phyloP scores from a whole-genome alignment of 768 basidiomycete genomes.

The Kondoa malvinella region DNA sequence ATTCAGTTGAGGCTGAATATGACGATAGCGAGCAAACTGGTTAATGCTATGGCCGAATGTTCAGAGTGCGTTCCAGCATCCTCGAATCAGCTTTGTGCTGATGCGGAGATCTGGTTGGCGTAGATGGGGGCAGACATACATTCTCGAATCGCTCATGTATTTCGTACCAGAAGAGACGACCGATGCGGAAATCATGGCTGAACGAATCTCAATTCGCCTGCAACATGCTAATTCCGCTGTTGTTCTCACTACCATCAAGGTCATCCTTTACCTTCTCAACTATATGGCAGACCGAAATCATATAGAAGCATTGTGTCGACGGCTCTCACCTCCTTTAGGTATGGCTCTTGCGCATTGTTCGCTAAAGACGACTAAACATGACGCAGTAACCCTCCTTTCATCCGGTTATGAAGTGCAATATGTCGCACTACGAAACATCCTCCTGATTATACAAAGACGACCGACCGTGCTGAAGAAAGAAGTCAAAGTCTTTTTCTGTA shows the following conservation, averaged over 20 bases:
- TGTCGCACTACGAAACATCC: constrained; percentile 86
- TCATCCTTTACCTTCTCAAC: constrained; percentile 90
- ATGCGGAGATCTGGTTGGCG: neutral
- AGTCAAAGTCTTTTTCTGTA: constrained; percentile 98
- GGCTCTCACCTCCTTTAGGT: constrained; percentile 98
- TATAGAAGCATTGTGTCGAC: constrained; percentile 80
- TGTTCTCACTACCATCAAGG: constrained; percentile 95
- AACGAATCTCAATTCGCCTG: constrained; percentile 77
- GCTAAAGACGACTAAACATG: constrained; percentile 6
- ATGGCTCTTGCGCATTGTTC: constrained; percentile 10
- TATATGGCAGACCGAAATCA: constrained; percentile 82
- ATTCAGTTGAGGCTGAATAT: constrained; percentile 81
- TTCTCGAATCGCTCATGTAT: constrained; percentile 78
- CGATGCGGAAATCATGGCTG: constrained; percentile 89
- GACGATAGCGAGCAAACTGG: constrained; percentile 69
- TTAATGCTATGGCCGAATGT: constrained; percentile 81
- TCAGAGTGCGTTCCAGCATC: constrained; percentile 61
- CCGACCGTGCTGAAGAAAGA: constrained; percentile 86
- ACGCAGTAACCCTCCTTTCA: constrained; percentile 72
- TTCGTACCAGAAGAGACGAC: constrained; percentile 75
- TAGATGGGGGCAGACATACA: constrained; percentile 99
- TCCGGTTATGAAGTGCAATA: constrained; percentile 99
- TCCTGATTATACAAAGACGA: constrained; percentile 88
- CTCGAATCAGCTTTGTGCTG: neutral
- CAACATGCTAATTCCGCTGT: constrained; percentile 99